Percentiles rank a stretch among this genome's conserved stretches.
These are phyloP conservation scores for Fonsecaea pedrosoi DNA, from an alignment of 2,329 filamentous ascomycete genomes.

Conservation along the genomic window DNA sequence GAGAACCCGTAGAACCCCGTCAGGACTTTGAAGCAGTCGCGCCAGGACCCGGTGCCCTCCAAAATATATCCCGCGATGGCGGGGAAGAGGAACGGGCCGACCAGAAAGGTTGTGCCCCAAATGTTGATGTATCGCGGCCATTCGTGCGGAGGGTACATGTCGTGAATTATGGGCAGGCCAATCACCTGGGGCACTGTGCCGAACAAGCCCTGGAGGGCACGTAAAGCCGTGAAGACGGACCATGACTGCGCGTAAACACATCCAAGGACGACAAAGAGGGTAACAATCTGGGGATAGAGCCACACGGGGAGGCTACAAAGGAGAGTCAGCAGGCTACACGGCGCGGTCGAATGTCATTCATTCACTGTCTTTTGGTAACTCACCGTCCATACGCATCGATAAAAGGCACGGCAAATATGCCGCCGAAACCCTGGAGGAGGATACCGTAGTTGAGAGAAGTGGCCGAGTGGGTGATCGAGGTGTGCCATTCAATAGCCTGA, in stretches of 20 bases:
- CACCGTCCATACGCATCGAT: constrained; percentile 52
- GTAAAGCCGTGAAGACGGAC: constrained; percentile 49
- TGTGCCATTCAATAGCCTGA: constrained; percentile 48
- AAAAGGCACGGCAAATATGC: constrained; percentile 48
- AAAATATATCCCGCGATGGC: constrained; percentile 49
- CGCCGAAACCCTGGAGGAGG: constrained; percentile 48
- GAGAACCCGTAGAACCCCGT: constrained; percentile 48
- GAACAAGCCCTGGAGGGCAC: constrained; percentile 49
- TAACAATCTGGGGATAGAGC: constrained; percentile 51
- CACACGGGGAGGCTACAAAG: constrained; percentile 49
- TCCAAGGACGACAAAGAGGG: constrained; percentile 50
- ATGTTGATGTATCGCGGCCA: constrained; percentile 51
- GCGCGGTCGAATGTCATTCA: too few relatives aligned
- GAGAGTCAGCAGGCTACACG: background rate
- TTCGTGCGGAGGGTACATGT: constrained; percentile 46
- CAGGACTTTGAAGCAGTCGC: constrained; percentile 46
- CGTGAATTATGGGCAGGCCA: constrained; percentile 49
- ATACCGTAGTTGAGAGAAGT: constrained; percentile 52
- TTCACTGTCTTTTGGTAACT: constrained; percentile 24
- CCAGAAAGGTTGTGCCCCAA: constrained; percentile 49
- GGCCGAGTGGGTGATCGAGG: constrained; percentile 44
- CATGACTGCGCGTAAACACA: constrained; percentile 49
- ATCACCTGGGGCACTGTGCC: constrained; percentile 51
- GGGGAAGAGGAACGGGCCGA: constrained; percentile 49
- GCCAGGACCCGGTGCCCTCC: constrained; percentile 43